phyloP scores from a whole-genome alignment of 805 yeast species.

The Starmerella powellii region DNA sequence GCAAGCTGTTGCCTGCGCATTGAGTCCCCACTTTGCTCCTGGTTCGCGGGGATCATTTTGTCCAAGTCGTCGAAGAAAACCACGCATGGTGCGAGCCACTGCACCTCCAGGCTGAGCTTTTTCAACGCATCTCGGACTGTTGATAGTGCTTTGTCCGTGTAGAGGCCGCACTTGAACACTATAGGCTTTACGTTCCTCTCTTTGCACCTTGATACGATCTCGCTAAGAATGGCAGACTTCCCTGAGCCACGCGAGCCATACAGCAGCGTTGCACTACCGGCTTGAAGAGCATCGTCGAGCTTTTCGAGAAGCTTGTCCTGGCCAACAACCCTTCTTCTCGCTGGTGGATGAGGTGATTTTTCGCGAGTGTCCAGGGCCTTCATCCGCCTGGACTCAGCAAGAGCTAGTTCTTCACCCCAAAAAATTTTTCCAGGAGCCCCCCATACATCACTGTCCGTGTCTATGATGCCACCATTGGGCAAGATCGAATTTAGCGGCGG shows the following conservation, averaged over 20 bases:
- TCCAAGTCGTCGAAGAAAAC: constrained; percentile 71
- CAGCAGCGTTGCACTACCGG: constrained; percentile 47
- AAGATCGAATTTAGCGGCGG: constrained; percentile 15
- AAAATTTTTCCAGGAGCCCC: constrained; percentile 4
- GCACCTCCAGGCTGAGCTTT: constrained; percentile 40
- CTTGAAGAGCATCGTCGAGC: constrained; percentile 33
- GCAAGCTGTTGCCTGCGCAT: constrained; percentile 51
- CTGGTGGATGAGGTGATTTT: neutral
- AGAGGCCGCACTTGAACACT: constrained; percentile 42
- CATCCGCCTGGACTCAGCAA: constrained; percentile 18
- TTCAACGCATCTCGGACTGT: constrained; percentile 36
- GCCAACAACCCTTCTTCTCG: constrained; percentile 39
- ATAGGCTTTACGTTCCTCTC: constrained; percentile 36
- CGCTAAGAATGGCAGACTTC: constrained; percentile 45
- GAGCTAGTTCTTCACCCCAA: constrained; percentile 16
- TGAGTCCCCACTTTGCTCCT: constrained; percentile 44
- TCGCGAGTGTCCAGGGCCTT: constrained; percentile 1
- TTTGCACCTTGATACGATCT: constrained; percentile 33
- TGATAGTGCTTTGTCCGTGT: constrained; percentile 44
- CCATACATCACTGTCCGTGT: constrained; percentile 10
- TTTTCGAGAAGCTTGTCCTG: constrained; percentile 37
- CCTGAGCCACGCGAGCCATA: constrained; percentile 78
- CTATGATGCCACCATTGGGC: constrained; percentile 18
- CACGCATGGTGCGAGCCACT: constrained; percentile 71
- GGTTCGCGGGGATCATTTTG: constrained; percentile 54